Conservation (phyloP, 371 early-diverging fungal genomes). For the Parasitella parasitica region DNA sequence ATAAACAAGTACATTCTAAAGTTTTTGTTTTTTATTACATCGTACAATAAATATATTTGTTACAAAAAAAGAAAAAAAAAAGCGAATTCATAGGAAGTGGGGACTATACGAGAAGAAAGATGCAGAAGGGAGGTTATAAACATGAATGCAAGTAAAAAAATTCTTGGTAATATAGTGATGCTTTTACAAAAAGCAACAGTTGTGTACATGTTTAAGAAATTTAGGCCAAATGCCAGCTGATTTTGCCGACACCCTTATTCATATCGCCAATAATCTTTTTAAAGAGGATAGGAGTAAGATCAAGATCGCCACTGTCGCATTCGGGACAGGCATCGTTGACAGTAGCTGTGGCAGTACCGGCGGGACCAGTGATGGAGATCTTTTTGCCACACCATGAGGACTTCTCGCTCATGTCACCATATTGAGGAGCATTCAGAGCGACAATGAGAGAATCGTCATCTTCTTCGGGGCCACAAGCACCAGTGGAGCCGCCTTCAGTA, state of each 20-base stretch:
- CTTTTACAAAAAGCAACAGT: not conserved
- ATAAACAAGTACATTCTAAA: too few species aligned
- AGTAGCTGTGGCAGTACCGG: constrained; percentile 16
- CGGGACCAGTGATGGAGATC: constrained; percentile 25
- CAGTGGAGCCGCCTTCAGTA: constrained; percentile 26
- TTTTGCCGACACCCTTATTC: constrained; percentile 23
- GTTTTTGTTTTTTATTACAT: not conserved
- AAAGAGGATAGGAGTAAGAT: constrained; percentile 63
- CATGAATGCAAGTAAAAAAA: not conserved
- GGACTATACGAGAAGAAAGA: not conserved
- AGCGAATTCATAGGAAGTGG: not conserved
- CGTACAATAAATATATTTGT: not conserved
- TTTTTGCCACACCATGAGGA: constrained; percentile 33
- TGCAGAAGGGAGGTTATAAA: not conserved
- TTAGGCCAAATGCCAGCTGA: constrained; percentile 21
- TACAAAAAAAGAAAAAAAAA: not conserved
- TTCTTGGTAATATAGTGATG: not conserved
- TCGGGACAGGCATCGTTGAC: constrained; percentile 30
- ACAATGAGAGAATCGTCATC: constrained; percentile 18
- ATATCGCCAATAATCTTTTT: constrained; percentile 27
- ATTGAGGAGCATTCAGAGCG: constrained; percentile 31
- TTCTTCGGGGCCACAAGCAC: constrained; percentile 30
- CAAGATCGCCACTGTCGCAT: constrained; percentile 28
- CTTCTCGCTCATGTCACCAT: constrained; percentile 22
- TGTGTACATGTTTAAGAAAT: not conserved